Evolutionary conservation across 2,329 filamentous ascomycete species (phyloP).

Genomic region (Epicoccum nigrum): DNA sequence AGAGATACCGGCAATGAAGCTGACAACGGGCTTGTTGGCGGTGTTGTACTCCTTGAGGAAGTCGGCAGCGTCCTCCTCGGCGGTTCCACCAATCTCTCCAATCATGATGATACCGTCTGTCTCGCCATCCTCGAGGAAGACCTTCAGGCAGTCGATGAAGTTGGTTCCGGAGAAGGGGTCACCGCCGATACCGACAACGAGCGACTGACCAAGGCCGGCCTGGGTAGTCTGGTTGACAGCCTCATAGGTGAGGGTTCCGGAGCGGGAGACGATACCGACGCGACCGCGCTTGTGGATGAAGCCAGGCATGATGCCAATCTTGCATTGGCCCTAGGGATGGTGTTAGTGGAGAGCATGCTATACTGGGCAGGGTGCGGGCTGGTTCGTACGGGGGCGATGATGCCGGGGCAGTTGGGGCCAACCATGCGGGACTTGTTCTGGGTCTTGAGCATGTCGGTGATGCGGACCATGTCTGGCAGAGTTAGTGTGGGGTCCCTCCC

Average conservation of each 20-base stretch:
- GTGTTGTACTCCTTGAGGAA: slow-evolving; percentile 94
- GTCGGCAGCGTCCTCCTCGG: slow-evolving; percentile 97
- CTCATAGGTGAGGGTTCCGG: slow-evolving; percentile 98
- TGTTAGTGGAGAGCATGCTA: slow-evolving; percentile 18
- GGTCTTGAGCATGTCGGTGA: slow-evolving; percentile 96
- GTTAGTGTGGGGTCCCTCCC: slow-evolving; percentile 21
- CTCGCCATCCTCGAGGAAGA: slow-evolving; percentile 94
- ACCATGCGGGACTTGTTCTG: slow-evolving; percentile 97
- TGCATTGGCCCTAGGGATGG: slow-evolving; percentile 81
- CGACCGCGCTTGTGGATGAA: slow-evolving; percentile 99
- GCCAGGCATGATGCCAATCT: slow-evolving; percentile 99
- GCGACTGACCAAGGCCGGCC: slow-evolving; percentile 93
- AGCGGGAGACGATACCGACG: slow-evolving; percentile 97
- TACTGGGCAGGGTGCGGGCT: background rate
- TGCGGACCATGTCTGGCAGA: slow-evolving; percentile 89
- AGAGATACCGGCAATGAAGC: slow-evolving; percentile 98
- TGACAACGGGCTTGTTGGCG: slow-evolving; percentile 92
- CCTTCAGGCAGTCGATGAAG: slow-evolving; percentile 98
- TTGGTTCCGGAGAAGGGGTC: slow-evolving; percentile 99
- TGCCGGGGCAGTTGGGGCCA: slow-evolving; percentile 96
- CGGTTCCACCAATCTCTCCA: slow-evolving; percentile 95
- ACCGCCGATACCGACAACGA: slow-evolving; percentile 97
- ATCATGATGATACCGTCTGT: slow-evolving; percentile 99
- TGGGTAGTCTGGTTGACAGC: slow-evolving; percentile 99
- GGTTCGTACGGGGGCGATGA: slow-evolving; percentile 74